A percentile compares a stretch with the other conserved stretches of the same genome.
Evolutionary conservation across 495 filamentous ascomycete species (phyloP).

Genomic region (Xylaria longipes): DNA sequence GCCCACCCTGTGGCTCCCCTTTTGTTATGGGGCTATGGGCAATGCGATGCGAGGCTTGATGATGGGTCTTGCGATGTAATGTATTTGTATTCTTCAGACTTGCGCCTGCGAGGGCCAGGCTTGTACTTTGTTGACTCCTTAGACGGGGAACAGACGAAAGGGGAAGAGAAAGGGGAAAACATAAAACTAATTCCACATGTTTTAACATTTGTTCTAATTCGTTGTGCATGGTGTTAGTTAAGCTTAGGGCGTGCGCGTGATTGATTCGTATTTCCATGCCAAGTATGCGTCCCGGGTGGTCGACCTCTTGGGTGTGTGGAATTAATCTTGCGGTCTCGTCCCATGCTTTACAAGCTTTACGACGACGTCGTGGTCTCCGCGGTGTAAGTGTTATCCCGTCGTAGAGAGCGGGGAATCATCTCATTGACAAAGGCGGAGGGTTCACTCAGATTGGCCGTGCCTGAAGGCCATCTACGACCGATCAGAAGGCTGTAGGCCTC

Average conservation of each 20-base stretch:
- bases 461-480: no score
- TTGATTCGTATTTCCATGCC: background rate
- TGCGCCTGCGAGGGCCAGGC: background rate
- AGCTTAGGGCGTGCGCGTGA: background rate
- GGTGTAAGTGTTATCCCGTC: no score
- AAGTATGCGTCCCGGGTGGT: background rate
- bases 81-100: constrained; percentile 15
- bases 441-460: no score
- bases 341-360: background rate
- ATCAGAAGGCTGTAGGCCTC: no score
- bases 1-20: background rate
- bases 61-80: background rate
- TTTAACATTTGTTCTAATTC: background rate
- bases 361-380: background rate
- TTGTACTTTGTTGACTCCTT: constrained; percentile 10
- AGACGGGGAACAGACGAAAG: background rate
- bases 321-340: background rate
- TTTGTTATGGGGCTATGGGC: background rate
- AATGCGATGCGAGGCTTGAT: background rate
- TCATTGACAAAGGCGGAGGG: background rate
- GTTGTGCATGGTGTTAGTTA: background rate
- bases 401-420: background rate
- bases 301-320: background rate
- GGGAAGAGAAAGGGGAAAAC: background rate
- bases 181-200: background rate